Base-by-base conservation (phyloP, 2,329 filamentous ascomycete genomes). In the Pseudogymnoascus sp. region DNA sequence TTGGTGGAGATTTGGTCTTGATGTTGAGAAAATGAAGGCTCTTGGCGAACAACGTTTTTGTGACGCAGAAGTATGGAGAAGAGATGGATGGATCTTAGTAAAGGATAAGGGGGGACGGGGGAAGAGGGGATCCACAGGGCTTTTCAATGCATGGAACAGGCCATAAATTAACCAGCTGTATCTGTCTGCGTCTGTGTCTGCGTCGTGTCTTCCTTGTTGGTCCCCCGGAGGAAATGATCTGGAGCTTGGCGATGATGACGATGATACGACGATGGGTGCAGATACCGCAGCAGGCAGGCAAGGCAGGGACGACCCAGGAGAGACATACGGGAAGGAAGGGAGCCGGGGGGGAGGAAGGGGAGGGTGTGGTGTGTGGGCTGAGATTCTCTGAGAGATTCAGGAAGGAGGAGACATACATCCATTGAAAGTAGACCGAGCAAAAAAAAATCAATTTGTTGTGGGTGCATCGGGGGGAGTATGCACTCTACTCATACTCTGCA, bases 171-270 rank as follows among this genome's bases (percentile, higher is more conserved):
- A 53, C 46, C 46, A 31, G 46, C 46, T 16, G 46, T n/a, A 53
- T 31, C 46, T 53, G 46, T 16, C 23, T 53, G 44, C n/a, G 23
- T 28, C 44, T 46, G 42, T 25, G 18, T 46, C 42, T 46, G 44
- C 10, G 46, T 31, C 23, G 14, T 53, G 23, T 53, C 46, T 31
- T 53, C 46, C 46, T n/a, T 53, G 23, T 31, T 53, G 46, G 46
- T 23, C 28, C 14, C 10, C 14, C 46, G 23, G 46, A 28, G 46
- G 46, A 53, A 53, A 53, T 53, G 46, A 53, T 53, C 46, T 53
- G 46, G 25, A 53, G 46, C 46, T 53, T 53, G 46, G 46, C 46
- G 46, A 53, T 53, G 46, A 31, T 53, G 46, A 31, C 44, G 44
- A 50, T 28, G 42, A 46, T 46, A 23, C 18, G 28, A 31, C 8